phyloP scores from a whole-genome alignment of 768 basidiomycete species.

The Piloderma croceum region DNA sequence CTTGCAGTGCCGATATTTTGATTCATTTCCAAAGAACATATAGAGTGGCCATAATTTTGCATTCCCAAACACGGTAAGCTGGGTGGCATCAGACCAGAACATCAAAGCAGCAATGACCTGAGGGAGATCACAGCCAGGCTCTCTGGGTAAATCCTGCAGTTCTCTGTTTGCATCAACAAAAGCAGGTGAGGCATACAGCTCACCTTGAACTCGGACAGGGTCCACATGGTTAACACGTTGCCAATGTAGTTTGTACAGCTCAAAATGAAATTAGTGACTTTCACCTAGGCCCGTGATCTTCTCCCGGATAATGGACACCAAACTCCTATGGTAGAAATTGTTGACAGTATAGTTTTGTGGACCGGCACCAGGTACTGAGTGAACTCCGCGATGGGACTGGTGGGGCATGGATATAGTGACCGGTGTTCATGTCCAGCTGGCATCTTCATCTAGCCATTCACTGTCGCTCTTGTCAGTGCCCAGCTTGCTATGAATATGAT shows the following conservation, averaged over 20 bases:
- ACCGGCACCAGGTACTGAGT: neutral
- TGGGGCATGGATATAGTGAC: no score
- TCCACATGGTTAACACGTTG: neutral
- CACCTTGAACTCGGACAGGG: no score
- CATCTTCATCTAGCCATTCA: constrained; percentile 10
- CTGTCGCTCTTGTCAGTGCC: no score
- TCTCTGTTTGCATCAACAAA: constrained; percentile 18
- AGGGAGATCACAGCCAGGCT: constrained; percentile 16
- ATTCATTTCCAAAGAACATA: constrained; percentile 16
- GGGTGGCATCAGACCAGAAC: constrained; percentile 19
- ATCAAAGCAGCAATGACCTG: constrained; percentile 11
- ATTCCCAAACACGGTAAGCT: constrained; percentile 17
- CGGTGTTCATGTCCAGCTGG: constrained; percentile 13
- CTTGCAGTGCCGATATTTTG: constrained; percentile 20
- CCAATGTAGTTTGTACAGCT: constrained; percentile 15
- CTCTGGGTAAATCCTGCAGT: constrained; percentile 15
- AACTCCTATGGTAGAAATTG: constrained; percentile 9
- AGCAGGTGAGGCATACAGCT: constrained; percentile 18
- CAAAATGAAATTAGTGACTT: constrained; percentile 10
- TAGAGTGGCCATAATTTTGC: constrained; percentile 20
- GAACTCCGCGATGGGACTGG: constrained; percentile 6
- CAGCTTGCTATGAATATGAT: no score
- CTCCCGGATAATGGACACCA: constrained; percentile 11
- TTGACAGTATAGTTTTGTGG: constrained; percentile 2
- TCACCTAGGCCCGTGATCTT: constrained; percentile 8